These are phyloP conservation scores for Chlamydomonas sp. DNA, from an alignment of 139 green algal genomes.

Conservation along the genomic window DNA sequence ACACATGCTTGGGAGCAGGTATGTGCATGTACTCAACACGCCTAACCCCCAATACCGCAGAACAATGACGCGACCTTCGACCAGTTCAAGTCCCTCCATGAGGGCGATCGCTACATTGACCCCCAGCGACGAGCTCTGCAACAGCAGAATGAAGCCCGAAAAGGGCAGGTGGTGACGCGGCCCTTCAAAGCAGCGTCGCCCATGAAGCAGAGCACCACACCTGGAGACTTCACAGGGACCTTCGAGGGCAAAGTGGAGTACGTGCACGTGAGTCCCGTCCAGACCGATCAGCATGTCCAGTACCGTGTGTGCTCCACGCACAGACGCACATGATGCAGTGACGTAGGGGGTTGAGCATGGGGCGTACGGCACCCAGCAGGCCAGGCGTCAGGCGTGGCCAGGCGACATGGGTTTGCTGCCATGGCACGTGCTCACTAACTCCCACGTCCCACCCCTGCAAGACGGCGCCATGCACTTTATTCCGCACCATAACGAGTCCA, in stretches of 20 bases:
- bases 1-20: neutral
- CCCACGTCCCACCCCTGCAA: neutral
- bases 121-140: slow-evolving; percentile 42
- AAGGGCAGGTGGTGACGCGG: slow-evolving; percentile 52
- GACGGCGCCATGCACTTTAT: neutral
- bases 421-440: neutral
- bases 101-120: slow-evolving; percentile 64
- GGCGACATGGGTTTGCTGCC: too few relatives aligned
- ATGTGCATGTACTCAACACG: neutral
- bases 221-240: slow-evolving; percentile 64
- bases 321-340: neutral
- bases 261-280: slow-evolving; percentile 39
- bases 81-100: slow-evolving; percentile 64
- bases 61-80: slow-evolving; percentile 74
- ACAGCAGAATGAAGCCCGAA: slow-evolving; percentile 40
- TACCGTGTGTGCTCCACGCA: neutral
- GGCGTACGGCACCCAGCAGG: too few relatives aligned
- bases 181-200: slow-evolving; percentile 65
- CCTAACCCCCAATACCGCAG: neutral
- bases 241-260: slow-evolving; percentile 58
- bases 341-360: neutral
- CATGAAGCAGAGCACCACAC: slow-evolving; percentile 66
- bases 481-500: too few relatives aligned
- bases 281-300: neutral
- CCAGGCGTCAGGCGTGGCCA: too few relatives aligned